phyloP scores from a whole-genome alignment of 208 protist genomes.

The Leishmania turanica region DNA sequence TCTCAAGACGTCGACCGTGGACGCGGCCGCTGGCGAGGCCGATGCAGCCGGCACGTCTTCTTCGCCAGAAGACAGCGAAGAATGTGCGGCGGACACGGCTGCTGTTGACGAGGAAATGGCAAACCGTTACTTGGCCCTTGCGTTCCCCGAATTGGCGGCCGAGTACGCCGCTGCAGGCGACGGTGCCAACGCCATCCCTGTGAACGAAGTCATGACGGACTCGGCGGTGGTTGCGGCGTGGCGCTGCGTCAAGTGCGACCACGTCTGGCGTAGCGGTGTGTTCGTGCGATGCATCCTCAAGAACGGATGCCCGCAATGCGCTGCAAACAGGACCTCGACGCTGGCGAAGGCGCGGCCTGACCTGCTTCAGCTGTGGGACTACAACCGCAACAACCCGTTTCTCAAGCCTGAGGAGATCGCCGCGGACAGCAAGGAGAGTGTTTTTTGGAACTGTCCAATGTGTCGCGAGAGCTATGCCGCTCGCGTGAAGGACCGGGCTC shows the following conservation, averaged over 20 bases:
- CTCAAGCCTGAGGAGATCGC: constrained; percentile 42
- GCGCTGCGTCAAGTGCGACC: constrained; percentile 57
- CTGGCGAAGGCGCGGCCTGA: constrained; percentile 44
- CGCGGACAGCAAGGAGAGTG: constrained; percentile 45
- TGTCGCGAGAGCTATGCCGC: constrained; percentile 65
- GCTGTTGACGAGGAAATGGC: constrained; percentile 18
- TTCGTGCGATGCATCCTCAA: constrained; percentile 77
- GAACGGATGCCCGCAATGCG: constrained; percentile 66
- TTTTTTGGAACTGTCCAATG: constrained; percentile 56
- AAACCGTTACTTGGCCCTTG: constrained; percentile 50
- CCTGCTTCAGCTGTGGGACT: constrained; percentile 63
- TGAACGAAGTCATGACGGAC: constrained; percentile 49
- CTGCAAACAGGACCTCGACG: constrained; percentile 27
- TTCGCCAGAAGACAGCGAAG: background rate
- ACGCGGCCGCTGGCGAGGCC: background rate
- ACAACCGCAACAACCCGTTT: constrained; percentile 70
- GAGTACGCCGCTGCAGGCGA: constrained; percentile 59
- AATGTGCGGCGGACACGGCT: background rate
- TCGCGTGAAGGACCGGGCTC: constrained; percentile 64
- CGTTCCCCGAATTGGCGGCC: constrained; percentile 58
- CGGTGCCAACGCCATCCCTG: constrained; percentile 31
- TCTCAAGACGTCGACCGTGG: background rate
- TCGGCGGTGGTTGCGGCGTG: constrained; percentile 53
- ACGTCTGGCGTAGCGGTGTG: constrained; percentile 61
- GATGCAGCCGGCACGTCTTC: background rate